Evolutionary conservation across 495 filamentous ascomycete genomes (phyloP).

Genomic region (Aspergillus egyptiacus): DNA sequence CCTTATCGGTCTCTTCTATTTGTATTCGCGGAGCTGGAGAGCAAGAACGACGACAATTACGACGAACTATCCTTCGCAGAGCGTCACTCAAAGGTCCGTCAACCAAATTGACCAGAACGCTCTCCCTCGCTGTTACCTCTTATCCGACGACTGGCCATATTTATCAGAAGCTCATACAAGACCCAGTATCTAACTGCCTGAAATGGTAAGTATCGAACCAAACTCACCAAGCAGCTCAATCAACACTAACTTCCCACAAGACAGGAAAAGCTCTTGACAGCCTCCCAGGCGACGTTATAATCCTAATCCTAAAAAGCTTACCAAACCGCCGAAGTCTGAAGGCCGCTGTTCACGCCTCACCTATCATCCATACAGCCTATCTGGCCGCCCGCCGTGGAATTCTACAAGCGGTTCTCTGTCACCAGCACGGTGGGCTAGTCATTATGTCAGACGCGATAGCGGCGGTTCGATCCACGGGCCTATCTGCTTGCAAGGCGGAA

Average conservation of each 20-base stretch:
- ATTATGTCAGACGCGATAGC: constrained; percentile 9
- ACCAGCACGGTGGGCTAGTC: constrained; percentile 4
- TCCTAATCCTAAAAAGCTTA: not conserved
- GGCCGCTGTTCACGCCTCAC: not conserved
- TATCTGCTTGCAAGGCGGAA: not conserved
- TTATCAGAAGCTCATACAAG: no score
- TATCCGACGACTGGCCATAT: no score
- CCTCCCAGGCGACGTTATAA: not conserved
- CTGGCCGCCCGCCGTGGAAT: not conserved
- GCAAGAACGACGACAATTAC: no score
- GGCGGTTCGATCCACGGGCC: constrained; percentile 8
- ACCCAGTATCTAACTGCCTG: no score
- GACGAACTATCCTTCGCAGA: no score
- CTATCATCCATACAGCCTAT: not conserved
- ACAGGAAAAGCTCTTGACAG: not conserved
- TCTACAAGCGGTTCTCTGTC: not conserved
- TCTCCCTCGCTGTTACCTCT: no score
- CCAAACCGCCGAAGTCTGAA: not conserved
- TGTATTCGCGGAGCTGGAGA: no score
- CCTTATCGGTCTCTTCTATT: no score
- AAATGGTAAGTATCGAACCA: no score
- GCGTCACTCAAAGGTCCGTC: no score
- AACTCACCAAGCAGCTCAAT: no score
- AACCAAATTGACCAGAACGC: no score
- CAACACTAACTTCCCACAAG: not conserved